A percentile compares a stretch with the other conserved stretches of the same genome.
Conservation (phyloP, 2,329 filamentous ascomycete genomes). For the Scedosporium boydii region DNA sequence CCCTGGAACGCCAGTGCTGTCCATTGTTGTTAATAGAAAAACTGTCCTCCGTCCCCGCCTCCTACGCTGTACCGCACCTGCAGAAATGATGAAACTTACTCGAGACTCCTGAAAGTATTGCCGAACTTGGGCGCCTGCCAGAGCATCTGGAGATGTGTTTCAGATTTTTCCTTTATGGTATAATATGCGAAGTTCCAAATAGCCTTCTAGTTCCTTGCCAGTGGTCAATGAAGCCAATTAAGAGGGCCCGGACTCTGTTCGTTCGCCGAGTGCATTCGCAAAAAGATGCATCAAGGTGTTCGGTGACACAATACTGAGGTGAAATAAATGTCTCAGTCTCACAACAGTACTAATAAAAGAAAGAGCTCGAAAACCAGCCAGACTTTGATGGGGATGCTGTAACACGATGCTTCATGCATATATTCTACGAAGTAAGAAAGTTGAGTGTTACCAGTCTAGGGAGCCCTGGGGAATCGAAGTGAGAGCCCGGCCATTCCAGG, state of each 20-base stretch:
- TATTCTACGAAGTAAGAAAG: not conserved
- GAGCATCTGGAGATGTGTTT: not conserved
- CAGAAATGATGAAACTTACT: conserved; percentile 4
- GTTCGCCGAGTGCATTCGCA: not conserved
- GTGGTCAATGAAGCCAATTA: not conserved
- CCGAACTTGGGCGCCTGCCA: not conserved
- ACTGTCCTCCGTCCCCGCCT: not conserved
- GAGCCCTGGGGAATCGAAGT: too few species aligned
- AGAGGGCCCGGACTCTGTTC: not conserved
- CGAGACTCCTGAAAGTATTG: conserved; percentile 2
- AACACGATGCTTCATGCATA: not conserved
- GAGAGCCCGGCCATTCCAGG: too few species aligned
- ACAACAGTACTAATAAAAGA: not conserved
- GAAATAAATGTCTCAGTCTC: not conserved
- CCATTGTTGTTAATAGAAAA: not conserved
- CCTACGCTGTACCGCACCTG: not conserved
- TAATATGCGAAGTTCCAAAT: not conserved
- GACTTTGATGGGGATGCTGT: not conserved
- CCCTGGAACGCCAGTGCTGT: not conserved
- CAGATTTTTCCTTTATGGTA: not conserved
- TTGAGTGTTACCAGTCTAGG: not conserved
- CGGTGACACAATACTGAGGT: not conserved
- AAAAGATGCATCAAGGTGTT: not conserved
- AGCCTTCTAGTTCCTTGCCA: not conserved
- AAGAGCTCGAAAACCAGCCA: not conserved